A percentile compares a stretch with the other conserved stretches of the same genome.
Conservation (phyloP, 371 early-diverging fungal species). For the Apophysomyces ossiformis region DNA sequence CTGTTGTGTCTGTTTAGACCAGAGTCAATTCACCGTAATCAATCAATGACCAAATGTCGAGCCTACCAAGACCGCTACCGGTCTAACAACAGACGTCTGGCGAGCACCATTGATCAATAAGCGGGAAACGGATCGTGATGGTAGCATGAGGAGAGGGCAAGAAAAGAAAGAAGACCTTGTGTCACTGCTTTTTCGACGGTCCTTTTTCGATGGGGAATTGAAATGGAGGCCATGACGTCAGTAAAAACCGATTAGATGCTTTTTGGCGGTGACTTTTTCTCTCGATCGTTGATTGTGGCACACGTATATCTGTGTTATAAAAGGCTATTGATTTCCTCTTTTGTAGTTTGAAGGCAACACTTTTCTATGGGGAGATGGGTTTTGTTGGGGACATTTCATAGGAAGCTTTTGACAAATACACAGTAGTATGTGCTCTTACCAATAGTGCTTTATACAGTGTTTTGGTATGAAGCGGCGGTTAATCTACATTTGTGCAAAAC, state of each 20-base stretch:
- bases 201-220: neutral
- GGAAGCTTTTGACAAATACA: neutral
- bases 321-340: too few relatives aligned
- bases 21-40: neutral
- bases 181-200: too few relatives aligned
- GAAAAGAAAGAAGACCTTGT: neutral
- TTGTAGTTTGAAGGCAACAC: too few relatives aligned
- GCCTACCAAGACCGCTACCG: conserved; percentile 4
- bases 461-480: too few relatives aligned
- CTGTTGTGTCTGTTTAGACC: conserved; percentile 22
- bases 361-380: neutral
- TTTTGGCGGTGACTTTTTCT: too few relatives aligned
- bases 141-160: neutral
- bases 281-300: too few relatives aligned
- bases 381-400: neutral
- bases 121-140: neutral
- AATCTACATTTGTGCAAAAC: too few relatives aligned
- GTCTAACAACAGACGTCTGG: neutral
- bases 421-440: too few relatives aligned
- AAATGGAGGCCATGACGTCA: too few relatives aligned
- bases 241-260: too few relatives aligned
- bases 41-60: neutral
- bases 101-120: neutral
- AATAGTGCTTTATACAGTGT: too few relatives aligned
- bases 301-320: too few relatives aligned